A percentile compares a stretch with the other conserved stretches of the same genome.
Conservation (phyloP, 129 eudicot species). For the Oenanthe sinensis region DNA sequence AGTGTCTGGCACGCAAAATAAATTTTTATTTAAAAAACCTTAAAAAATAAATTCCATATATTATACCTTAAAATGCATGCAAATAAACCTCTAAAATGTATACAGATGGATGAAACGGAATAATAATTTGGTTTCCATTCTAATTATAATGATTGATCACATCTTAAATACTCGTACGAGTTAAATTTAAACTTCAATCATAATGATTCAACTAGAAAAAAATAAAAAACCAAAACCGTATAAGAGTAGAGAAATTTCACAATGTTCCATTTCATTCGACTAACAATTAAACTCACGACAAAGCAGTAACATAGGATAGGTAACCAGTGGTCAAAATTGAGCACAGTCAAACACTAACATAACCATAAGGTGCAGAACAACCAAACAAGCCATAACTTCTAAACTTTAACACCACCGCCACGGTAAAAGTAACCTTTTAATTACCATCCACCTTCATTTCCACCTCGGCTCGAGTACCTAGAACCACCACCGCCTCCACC, state of each 20-base stretch:
- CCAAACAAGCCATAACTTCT: conserved; percentile 14
- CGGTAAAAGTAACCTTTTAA: background rate
- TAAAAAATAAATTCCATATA: too few species aligned
- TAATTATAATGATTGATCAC: too few species aligned
- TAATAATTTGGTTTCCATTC: too few species aligned
- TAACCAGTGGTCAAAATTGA: conserved; percentile 9
- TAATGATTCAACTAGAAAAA: conserved; percentile 32
- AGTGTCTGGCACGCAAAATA: too few species aligned
- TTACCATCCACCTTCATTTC: conserved; percentile 22
- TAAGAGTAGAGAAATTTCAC: background rate
- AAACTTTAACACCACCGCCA: conserved; percentile 4
- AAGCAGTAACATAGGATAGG: conserved; percentile 6
- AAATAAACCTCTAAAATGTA: too few species aligned
- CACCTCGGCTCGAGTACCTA: conserved; percentile 12
- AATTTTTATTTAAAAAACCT: too few species aligned
- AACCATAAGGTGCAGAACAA: background rate
- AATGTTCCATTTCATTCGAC: background rate
- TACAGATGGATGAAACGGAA: too few species aligned
- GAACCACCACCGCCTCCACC: conserved; percentile 11
- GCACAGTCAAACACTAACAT: conserved; percentile 1
- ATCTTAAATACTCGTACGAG: too few species aligned
- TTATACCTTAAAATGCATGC: too few species aligned
- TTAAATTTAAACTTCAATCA: too few species aligned
- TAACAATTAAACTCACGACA: background rate
- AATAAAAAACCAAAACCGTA: background rate